Evolutionary conservation across 2,329 filamentous ascomycete genomes (phyloP), one percentile per base, ranked within the genome.

Genomic region (Fusarium verrucosum): DNA sequence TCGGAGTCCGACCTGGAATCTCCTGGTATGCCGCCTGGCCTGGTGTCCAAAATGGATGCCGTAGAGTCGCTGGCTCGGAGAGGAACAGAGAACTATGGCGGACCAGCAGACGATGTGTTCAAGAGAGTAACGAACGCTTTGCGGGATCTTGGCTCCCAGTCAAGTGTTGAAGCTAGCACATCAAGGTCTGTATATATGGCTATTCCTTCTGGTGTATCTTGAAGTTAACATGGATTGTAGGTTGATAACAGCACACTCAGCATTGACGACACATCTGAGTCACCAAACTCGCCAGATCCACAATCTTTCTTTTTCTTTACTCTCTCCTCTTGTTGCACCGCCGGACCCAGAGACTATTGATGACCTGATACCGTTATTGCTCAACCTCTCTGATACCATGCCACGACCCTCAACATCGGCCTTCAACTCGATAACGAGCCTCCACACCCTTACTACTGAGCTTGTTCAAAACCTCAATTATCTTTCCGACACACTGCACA

Each of bases 401-500:
- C 90, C 91, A 5, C 83, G 84, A 14, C 85, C 86, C 5, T 83
- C 85, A 36, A 85, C 89, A 62, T 73, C 84, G 14, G 87, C 87
- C 1, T 84, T 90, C 68, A 83, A 84, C 68, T 91, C 90, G 10
- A 79, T 94, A 41, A 83, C 87, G 56, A 84, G 86, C 20, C 83
- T 94, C 47, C 89, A 92, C 73, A 82, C 85, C 8, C 82, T 92
- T 64, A 94, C 91, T 0, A 81, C 86, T 23, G 90, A 93, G 62
- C 80, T 94, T 25, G 86, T 94, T 10, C 86, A 92, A 71, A 92
- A 92, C 8, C 85, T 99, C 42, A 92, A 92, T 69, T 90, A 92
- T 67, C 83, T 99, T 6, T 92, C 92, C 8, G 95, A 99, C 75
- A 94, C 92, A 5, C 83, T 99, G 30, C 94, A 98, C 77, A 97